Conservation (phyloP, 23 red algal species). For the Chondrus crispus region DNA sequence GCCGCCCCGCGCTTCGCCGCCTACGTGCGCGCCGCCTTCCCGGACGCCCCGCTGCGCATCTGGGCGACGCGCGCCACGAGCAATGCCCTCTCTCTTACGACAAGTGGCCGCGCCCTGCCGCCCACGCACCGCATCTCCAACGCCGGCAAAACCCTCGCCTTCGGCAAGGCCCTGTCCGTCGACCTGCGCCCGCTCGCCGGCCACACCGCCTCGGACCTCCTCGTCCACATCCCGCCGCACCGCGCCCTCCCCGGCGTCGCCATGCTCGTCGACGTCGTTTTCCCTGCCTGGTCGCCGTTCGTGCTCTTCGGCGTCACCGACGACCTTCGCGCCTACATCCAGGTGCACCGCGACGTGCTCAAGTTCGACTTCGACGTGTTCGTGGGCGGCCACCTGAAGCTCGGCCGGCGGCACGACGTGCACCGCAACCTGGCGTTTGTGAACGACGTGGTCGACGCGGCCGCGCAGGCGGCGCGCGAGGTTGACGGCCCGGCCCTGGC, state of each 20-base stretch:
- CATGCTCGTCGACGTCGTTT: constrained; percentile 27
- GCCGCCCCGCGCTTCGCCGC: background rate
- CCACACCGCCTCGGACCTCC: background rate
- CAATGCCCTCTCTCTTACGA: background rate
- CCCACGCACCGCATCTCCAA: background rate
- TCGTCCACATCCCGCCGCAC: constrained; percentile 14
- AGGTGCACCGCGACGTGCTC: background rate
- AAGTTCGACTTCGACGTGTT: background rate
- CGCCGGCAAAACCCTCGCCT: background rate
- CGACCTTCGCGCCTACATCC: background rate
- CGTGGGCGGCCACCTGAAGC: constrained; percentile 5
- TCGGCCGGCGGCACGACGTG: constrained; percentile 16
- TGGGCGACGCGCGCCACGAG: background rate
- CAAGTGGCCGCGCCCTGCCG: background rate
- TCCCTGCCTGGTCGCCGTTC: background rate
- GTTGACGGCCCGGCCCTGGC: background rate
- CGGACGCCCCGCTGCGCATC: background rate
- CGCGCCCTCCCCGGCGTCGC: background rate
- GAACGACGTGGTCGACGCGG: background rate
- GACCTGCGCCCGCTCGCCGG: background rate
- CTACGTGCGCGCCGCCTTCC: background rate
- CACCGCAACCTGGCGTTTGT: background rate
- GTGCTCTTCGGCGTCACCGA: constrained; percentile 19
- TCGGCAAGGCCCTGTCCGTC: background rate
- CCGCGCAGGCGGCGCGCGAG: background rate